Evolutionary conservation across 2,329 filamentous ascomycete species (phyloP).

Genomic region (Colletotrichum echinochloae): DNA sequence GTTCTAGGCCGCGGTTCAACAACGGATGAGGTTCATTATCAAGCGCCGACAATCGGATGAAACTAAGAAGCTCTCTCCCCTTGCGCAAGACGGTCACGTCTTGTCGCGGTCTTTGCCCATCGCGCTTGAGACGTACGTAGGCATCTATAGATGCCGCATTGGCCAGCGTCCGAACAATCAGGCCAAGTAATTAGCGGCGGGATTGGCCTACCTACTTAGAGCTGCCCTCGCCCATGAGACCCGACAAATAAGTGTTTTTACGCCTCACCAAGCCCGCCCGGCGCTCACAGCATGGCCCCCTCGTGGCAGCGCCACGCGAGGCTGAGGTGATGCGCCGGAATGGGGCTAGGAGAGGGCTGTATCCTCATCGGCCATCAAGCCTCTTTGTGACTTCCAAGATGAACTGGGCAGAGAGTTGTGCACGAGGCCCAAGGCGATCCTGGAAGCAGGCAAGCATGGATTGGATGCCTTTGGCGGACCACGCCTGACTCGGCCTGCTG

Average conservation of each 20-base stretch:
- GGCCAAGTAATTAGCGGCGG: constrained; percentile 13
- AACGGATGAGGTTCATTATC: background rate
- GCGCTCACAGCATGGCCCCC: constrained; percentile 34
- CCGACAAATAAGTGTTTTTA: background rate
- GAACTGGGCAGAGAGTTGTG: background rate
- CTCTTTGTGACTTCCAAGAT: constrained; percentile 1
- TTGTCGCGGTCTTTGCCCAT: background rate
- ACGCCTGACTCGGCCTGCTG: background rate
- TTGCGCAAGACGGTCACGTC: constrained; percentile 4
- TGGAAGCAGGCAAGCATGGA: constrained; percentile 4
- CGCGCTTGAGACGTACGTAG: background rate
- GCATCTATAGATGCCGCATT: constrained; percentile 3
- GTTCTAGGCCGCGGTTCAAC: background rate
- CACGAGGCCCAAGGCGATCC: constrained; percentile 9
- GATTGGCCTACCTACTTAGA: background rate
- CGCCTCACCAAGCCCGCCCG: constrained; percentile 10
- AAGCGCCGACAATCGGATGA: background rate
- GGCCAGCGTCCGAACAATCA: background rate
- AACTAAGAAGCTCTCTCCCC: constrained; percentile 20
- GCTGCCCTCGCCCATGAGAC: constrained; percentile 4
- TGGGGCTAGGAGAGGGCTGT: constrained; percentile 8
- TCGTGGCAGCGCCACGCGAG: constrained; percentile 32
- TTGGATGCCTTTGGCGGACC: constrained; percentile 3
- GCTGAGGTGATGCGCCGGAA: constrained; percentile 16
- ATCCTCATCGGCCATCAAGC: constrained; percentile 26